phyloP scores from a whole-genome alignment of 768 basidiomycete genomes.

The Lentinus tigrinus region DNA sequence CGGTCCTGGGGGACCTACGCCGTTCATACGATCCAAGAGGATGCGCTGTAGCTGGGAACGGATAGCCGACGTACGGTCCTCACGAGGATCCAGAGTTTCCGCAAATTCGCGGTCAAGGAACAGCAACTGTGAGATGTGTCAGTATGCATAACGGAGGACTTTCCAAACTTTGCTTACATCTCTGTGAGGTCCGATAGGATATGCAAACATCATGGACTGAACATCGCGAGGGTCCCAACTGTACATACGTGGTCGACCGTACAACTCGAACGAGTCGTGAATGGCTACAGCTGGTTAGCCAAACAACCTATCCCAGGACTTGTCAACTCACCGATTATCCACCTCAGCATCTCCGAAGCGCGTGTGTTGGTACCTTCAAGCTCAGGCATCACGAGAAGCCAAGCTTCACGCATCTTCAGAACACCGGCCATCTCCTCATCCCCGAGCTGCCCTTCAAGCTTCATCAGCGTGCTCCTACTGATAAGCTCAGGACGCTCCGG shows the following conservation, averaged over 20 bases:
- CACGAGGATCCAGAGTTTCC: slow-evolving; percentile 71
- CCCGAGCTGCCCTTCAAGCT: slow-evolving; percentile 83
- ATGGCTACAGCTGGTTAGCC: slow-evolving; percentile 45
- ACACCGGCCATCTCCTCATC: slow-evolving; percentile 68
- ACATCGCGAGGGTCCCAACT: slow-evolving; percentile 89
- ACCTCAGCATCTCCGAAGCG: slow-evolving; percentile 84
- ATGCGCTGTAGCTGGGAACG: slow-evolving; percentile 62
- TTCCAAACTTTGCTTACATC: slow-evolving; percentile 82
- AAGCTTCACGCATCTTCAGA: slow-evolving; percentile 76
- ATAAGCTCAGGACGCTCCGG: slow-evolving; percentile 95
- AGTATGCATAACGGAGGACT: too few species aligned
- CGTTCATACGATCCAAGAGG: slow-evolving; percentile 62
- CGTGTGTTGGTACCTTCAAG: slow-evolving; percentile 59
- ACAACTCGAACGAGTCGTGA: slow-evolving; percentile 84
- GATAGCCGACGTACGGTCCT: slow-evolving; percentile 73
- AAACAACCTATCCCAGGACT: background rate
- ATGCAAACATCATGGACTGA: slow-evolving; percentile 87
- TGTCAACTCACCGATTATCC: slow-evolving; percentile 70
- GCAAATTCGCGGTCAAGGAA: slow-evolving; percentile 87
- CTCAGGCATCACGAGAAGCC: slow-evolving; percentile 91
- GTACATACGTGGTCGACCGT: slow-evolving; percentile 84
- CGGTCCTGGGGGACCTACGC: slow-evolving; percentile 17
- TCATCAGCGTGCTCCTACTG: slow-evolving; percentile 84
- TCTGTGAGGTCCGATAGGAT: slow-evolving; percentile 81
- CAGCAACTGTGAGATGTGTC: slow-evolving; percentile 50